A percentile compares a stretch with the other conserved stretches of the same genome.
Conservation (phyloP, 1,284 basidiomycete genomes). For the Coriolopsis trogii region DNA sequence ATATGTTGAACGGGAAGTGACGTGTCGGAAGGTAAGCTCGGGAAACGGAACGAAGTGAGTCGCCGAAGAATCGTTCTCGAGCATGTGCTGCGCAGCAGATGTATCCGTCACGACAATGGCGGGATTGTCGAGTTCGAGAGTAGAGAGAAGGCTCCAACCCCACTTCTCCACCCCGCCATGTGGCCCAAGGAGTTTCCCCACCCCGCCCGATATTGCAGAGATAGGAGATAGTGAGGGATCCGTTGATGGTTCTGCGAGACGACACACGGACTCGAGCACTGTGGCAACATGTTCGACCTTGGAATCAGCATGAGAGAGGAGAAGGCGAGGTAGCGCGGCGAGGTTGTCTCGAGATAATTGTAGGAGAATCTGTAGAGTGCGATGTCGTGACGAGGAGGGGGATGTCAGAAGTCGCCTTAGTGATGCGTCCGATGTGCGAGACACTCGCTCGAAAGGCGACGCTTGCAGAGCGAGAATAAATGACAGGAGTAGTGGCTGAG, state of each 20-base stretch:
- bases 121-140: conserved; percentile 70
- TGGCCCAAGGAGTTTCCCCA: conserved; percentile 77
- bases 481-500: conserved; percentile 67
- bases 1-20: conserved; percentile 59
- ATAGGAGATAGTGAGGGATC: conserved; percentile 31
- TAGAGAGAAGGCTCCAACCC: conserved; percentile 82
- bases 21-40: conserved; percentile 59
- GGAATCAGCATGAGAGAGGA: conserved; percentile 69
- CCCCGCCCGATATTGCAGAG: conserved; percentile 50
- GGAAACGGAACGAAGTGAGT: conserved; percentile 54
- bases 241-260: conserved; percentile 34
- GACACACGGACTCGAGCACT: conserved; percentile 73
- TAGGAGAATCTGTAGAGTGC: conserved; percentile 55
- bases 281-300: conserved; percentile 70
- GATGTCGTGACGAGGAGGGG: conserved; percentile 43
- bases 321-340: conserved; percentile 72
- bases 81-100: conserved; percentile 55
- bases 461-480: conserved; percentile 66
- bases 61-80: conserved; percentile 50
- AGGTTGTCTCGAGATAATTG: conserved; percentile 66
- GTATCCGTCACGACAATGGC: conserved; percentile 49
- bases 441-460: conserved; percentile 57
- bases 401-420: conserved; percentile 51
- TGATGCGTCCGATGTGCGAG: conserved; percentile 46
- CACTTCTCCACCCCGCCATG: conserved; percentile 85